phyloP scores from a whole-genome alignment of 116 monocot genomes.

The Papilionanthe hybrid region DNA sequence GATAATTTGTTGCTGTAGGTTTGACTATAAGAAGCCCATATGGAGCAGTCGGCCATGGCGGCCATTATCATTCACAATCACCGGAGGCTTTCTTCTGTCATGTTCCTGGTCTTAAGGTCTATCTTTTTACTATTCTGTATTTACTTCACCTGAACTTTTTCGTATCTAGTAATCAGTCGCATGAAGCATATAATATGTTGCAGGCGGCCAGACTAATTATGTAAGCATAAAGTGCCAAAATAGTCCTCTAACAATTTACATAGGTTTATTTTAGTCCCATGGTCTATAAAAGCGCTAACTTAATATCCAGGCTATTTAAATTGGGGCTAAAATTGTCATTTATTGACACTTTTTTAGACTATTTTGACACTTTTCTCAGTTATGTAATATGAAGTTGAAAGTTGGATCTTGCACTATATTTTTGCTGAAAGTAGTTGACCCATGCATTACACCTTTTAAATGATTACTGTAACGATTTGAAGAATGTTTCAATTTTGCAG shows the following conservation, averaged over 20 bases:
- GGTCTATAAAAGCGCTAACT: too few relatives aligned
- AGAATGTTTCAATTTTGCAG: slow-evolving; percentile 21
- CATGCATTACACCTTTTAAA: not conserved
- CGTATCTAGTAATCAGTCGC: not conserved
- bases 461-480: not conserved
- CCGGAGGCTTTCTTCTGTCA: slow-evolving; percentile 98
- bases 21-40: slow-evolving; percentile 93
- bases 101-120: slow-evolving; percentile 95
- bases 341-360: too few relatives aligned
- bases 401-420: not conserved
- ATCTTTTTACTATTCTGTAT: not conserved
- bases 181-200: not conserved
- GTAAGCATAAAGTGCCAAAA: too few relatives aligned
- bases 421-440: not conserved
- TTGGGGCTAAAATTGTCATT: too few relatives aligned
- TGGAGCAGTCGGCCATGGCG: slow-evolving; percentile 98
- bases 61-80: slow-evolving; percentile 97
- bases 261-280: too few relatives aligned
- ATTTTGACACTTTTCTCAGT: too few relatives aligned
- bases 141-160: not conserved
- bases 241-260: too few relatives aligned
- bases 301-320: too few relatives aligned
- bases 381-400: not conserved
- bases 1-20: slow-evolving; percentile 37
- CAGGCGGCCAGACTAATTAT: not conserved